Base-by-base conservation (phyloP, 1,139 yeast genomes). In the Yamadazyma taylorii region DNA sequence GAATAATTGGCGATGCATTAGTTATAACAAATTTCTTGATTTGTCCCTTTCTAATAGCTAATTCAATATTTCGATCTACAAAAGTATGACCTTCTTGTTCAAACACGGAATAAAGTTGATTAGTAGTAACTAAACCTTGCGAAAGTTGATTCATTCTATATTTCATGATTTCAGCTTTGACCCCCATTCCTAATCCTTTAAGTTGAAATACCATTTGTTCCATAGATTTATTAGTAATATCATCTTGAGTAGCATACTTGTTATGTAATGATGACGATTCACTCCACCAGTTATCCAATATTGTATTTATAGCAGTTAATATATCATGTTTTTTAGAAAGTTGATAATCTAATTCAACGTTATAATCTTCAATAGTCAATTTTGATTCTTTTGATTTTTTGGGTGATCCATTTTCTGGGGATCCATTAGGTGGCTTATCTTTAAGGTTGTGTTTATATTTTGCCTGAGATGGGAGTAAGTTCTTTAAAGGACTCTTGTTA, bases 1-100 rank as follows among this genome's bases (percentile, higher is more conserved):
- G 71, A 25, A 71, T 66, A 4, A 71, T 68, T 1, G 77, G 76
- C 12, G 72, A 61, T 0, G 76, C 75, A 43, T 71, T 71, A 17
- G 71, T 60, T 11, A 71, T 70, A 24, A 70, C 56, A 42, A 71
- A 71, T 42, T 66, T 66, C 22, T 66, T 51, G 4, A 71, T 35
- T 5, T 48, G 36, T 0, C 75, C 75, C 25, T 55, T 53, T 31
- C 75, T 48, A 4, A 63, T 56, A 19, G 53, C 47, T 3, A 66
- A 40, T 42, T 71, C 77, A 2, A 70, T 46, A 33, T 55, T 62
- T 35, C 64, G 58, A 47, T 71, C 77, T 5, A 71, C 76, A 55
- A 65, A 69, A 0, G 77, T 71, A 41, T 65, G 60, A 0, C 76
- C 76, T 26, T 62, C 59, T 15, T 56, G 50, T 29, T 60, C 64